Evolutionary conservation across 2,329 filamentous ascomycete genomes (phyloP), one percentile per base, ranked within the genome.

Genomic region (Alternaria novae-zelandiae): DNA sequence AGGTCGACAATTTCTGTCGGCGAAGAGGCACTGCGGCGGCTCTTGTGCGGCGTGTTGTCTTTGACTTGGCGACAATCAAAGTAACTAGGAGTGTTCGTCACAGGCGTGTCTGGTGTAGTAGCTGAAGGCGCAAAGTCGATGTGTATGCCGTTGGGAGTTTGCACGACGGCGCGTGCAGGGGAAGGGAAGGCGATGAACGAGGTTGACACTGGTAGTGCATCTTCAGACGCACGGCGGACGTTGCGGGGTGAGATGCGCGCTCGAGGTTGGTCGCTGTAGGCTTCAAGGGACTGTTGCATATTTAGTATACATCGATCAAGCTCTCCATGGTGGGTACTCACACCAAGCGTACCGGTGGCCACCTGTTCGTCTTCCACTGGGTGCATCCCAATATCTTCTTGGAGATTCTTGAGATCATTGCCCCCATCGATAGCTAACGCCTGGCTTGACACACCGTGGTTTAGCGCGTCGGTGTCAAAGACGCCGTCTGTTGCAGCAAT

Each of bases 1-100:
- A 74, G 25, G 23, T 74, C 60, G 4, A 63, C 59, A 43, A 74
- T 67, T 41, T 74, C 70, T 36, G 72, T 57, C 1, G 70, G 69
- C 20, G 73, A 51, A 8, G 63, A 71, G 5, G 70, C 64, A 44
- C 74, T 70, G n/a, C 71, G 68, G 17, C 67, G 66, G 12, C 45
- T 45, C 50, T 69, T 74, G 3, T 51, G 59, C 3, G 61, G 63
- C 11, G 67, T 64, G 25, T 63, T 69, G 17, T 71, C 61, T 4
- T 63, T 61, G 17, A 28, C 59, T 41, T 68, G 64, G 51, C 58
- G 53, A n/a, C 64, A 54, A 49, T 68, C 70, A 55, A 72, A 73
- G 56, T 68, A 69, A 7, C 66, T 63, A 20, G 72, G 54, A 0
- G 68, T 69, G 45, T 64, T 70, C 4, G 59, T 57, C 58, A 72